Evolutionary conservation across 2,329 filamentous ascomycete genomes (phyloP), one percentile per base, ranked within the genome.

Genomic region (Immersiporthe knoxdaviesiana): DNA sequence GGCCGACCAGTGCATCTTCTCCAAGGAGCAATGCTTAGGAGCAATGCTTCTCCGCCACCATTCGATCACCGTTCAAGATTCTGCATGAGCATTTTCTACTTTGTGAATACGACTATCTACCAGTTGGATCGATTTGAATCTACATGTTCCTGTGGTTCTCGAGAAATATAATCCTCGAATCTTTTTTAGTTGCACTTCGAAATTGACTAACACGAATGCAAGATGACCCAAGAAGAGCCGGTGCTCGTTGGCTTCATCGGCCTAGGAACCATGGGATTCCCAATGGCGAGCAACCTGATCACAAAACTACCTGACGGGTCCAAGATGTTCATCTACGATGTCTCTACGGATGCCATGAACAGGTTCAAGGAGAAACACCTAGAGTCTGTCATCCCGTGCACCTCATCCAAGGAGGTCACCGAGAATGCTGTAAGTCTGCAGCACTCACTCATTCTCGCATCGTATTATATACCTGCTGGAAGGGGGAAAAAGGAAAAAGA

Each of bases 201-300:
- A 7, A 12, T 12, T 21, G 30, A n/a, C n/a, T n/a, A 50, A n/a
- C 8, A 35, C 12, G 12, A n/a, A n/a, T 24, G 52, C 52, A 47
- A 60, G 7, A 70, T 68, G 65, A 37, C 56, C 21, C 37, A 41
- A 6, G 65, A 60, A 24, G 35, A 35, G 35, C 24, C 60, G 12
- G 16, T 59, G 4, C 37, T 50, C 8, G 66, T 75, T 24, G 86
- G 85, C 0, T 88, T 88, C 74, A 82, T 88, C 60, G 86, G 86
- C 12, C 75, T 88, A 35, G 86, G 86, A 4, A 58, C 70, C 4
- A 72, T 73, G 73, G 74, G 90, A 44, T 91, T 87, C 72, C 86
- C 88, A 37, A 92, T 92, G 90, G 90, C 89, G 58, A 85, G 83
- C 77, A 92, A 92, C 75, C 82, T 92, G 1, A 84, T 87, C 70